Base-by-base conservation (phyloP, 2,329 filamentous ascomycete species). In the Aspergillus proliferans region DNA sequence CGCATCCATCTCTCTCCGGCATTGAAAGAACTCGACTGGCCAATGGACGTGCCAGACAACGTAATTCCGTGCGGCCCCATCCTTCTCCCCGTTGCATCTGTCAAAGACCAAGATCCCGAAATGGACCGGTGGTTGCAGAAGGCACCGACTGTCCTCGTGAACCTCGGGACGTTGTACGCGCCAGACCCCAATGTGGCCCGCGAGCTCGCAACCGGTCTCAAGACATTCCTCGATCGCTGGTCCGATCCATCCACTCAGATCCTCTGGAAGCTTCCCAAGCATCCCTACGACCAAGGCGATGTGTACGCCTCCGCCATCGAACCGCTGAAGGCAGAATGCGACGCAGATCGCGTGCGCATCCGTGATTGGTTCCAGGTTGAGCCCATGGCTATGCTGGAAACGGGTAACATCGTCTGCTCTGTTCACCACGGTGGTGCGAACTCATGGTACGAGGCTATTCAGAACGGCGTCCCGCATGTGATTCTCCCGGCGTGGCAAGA, bases 61-160 rank as follows among this genome's bases (percentile, higher is more conserved):
- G 62, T 78, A 8, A 61, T 69, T 1, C 57, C 68, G 1, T 77
- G 75, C 49, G 76, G 76, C 0, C 77, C 77, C 0, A 77, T 80
- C 9, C 54, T 76, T 3, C 62, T 72, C 0, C 56, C 61, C 0
- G 61, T 64, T 1, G 47, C 55, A 0, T 49, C 69, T 0, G 63
- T 77, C 0, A 43, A 58, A 10, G 60, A 70, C 14, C 61, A 68
- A 2, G 73, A 78, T 28, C 63, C 70, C 0, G 65, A 70, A n/a
- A 59, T 80, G 7, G 57, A 60, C 1, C 40, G 41, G 1, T 80
- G 77, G 77, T 62, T 79, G 3, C 52, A 57, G 1, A 56, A 60
- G 2, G 67, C 63, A 0, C 72, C 73, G 2, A 78, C 75, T 0
- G 58, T 80, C 0, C 67, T 76, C n/a, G 65, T 80, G 30, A 78